phyloP scores from a whole-genome alignment of 73 alveolate genomes.

The Stentor roeselii region DNA sequence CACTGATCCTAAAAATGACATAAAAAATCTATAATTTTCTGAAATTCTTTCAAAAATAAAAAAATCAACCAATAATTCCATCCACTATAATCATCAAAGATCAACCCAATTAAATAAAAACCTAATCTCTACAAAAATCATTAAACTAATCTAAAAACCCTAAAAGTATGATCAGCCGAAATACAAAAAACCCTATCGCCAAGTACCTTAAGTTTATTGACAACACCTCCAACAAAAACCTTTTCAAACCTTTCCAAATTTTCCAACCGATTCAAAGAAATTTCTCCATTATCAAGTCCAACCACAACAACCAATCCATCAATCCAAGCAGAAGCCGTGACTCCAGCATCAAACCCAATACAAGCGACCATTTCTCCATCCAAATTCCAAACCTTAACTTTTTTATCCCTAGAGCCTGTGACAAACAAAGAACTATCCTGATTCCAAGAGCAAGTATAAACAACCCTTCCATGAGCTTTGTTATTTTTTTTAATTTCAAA shows the following conservation, averaged over 20 bases:
- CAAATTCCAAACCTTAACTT: constrained; percentile 41
- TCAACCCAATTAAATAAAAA: too few species aligned
- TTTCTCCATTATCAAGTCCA: constrained; percentile 5
- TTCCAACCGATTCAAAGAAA: not conserved
- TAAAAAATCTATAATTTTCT: too few species aligned
- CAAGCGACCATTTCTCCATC: not conserved
- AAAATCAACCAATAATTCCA: too few species aligned
- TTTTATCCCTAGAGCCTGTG: constrained; percentile 96
- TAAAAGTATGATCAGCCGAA: not conserved
- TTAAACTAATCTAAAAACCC: not conserved
- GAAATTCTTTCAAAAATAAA: too few species aligned
- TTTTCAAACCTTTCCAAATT: not conserved
- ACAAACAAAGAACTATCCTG: constrained; percentile 78
- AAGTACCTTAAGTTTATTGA: not conserved
- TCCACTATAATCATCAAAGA: too few species aligned
- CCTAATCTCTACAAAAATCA: too few species aligned
- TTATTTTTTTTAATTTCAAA: constrained; percentile 62
- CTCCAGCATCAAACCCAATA: not conserved
- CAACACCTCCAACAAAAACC: not conserved
- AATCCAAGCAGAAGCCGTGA: not conserved
- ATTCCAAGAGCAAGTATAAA: constrained; percentile 89
- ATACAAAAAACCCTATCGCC: not conserved
- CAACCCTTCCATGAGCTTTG: constrained; percentile 89
- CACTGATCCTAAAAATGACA: too few species aligned
- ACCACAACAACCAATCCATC: not conserved